Percentiles rank a stretch among this genome's conserved stretches.
Conservation (phyloP, 73 alveolate species). For the Paramecium pentaurelia region DNA sequence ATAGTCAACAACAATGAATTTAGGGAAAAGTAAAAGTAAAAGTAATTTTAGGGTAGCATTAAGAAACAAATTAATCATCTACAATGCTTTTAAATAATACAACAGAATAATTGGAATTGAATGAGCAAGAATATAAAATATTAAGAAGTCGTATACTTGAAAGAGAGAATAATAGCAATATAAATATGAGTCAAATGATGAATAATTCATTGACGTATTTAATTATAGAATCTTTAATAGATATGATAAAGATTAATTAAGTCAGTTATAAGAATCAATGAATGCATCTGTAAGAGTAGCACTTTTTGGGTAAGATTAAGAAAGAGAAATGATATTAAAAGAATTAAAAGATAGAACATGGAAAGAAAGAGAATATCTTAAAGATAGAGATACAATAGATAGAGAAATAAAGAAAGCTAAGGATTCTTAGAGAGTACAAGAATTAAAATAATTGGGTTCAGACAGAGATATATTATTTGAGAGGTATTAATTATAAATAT, state of each 20-base stretch:
- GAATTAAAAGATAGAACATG: constrained; percentile 13
- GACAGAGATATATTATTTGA: constrained; percentile 38
- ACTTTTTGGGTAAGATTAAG: constrained; percentile 22
- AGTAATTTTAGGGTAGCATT: neutral
- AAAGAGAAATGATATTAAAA: constrained; percentile 43
- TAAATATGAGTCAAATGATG: neutral
- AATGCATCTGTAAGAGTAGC: constrained; percentile 16
- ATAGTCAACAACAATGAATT: neutral
- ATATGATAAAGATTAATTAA: neutral
- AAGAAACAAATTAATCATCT: neutral
- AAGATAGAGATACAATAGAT: constrained; percentile 29
- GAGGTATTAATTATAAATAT: neutral
- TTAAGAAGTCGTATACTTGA: neutral
- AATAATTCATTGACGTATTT: neutral
- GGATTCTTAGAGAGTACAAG: neutral
- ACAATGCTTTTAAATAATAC: constrained; percentile 9
- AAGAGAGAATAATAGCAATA: neutral
- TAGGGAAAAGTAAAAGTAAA: neutral
- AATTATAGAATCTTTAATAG: neutral
- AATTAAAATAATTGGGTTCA: neutral
- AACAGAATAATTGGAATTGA: neutral
- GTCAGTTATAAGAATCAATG: constrained; percentile 25
- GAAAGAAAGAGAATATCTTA: constrained; percentile 39
- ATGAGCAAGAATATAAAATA: constrained; percentile 36
- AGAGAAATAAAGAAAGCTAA: constrained; percentile 11